These are phyloP conservation scores for Isochrysis galbana DNA, from an alignment of 78 protist genomes.

Conservation along the genomic window DNA sequence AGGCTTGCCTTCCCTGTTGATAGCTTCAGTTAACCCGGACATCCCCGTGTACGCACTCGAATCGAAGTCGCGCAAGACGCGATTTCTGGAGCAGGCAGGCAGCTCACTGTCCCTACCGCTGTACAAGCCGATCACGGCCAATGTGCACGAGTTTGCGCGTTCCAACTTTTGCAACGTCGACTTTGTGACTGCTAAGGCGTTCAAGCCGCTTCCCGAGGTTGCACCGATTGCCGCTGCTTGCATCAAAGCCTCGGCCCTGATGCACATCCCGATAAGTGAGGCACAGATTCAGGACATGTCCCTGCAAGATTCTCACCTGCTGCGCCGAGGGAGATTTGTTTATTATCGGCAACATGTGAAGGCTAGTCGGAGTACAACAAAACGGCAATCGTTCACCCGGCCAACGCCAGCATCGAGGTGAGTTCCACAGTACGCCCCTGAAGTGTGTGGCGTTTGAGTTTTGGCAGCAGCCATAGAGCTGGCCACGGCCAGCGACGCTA, in stretches of 20 bases:
- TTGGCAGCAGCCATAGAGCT: too few species aligned
- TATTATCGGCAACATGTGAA: too few species aligned
- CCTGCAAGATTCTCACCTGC: neutral
- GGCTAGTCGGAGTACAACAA: too few species aligned
- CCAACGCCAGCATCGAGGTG: too few species aligned
- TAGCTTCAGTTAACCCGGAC: neutral
- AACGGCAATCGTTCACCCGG: too few species aligned
- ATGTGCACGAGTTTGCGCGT: neutral
- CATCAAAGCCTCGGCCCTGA: neutral
- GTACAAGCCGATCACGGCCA: neutral
- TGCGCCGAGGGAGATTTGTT: neutral
- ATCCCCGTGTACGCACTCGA: neutral
- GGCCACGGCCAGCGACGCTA: too few species aligned
- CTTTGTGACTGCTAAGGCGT: neutral
- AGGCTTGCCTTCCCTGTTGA: neutral
- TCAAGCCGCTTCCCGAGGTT: neutral
- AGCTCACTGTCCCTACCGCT: neutral
- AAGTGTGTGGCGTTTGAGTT: too few species aligned
- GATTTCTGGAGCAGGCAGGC: neutral
- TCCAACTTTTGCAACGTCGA: neutral
- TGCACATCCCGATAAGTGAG: neutral
- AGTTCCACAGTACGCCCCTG: too few species aligned
- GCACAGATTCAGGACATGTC: neutral
- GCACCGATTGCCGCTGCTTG: neutral
- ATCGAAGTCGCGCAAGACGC: neutral